phyloP scores from a whole-genome alignment of 345 rosid species.

The Citrus mangshanensis region DNA sequence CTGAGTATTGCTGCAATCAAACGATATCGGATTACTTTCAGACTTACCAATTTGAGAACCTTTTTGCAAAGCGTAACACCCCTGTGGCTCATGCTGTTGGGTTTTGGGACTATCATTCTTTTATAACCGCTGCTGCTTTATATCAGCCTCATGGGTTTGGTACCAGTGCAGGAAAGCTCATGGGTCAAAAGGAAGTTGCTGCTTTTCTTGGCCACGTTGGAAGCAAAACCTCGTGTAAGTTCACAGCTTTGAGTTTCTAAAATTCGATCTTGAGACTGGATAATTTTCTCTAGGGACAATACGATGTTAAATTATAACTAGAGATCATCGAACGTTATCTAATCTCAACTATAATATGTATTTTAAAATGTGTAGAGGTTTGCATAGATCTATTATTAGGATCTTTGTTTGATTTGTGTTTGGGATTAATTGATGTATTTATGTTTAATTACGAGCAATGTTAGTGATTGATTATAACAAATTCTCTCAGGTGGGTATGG shows the following conservation, averaged over 20 bases:
- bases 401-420: neutral
- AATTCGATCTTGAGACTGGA: no score
- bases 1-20: constrained; percentile 64
- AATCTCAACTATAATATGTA: neutral
- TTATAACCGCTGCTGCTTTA: constrained; percentile 59
- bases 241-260: no score
- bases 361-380: no score
- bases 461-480: no score
- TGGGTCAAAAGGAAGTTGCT: constrained; percentile 59
- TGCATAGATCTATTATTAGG: neutral
- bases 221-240: constrained; percentile 76
- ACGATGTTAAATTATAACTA: no score
- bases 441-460: no score
- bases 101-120: constrained; percentile 75
- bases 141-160: constrained; percentile 76
- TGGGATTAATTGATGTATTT: no score
- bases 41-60: constrained; percentile 72
- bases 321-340: no score
- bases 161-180: constrained; percentile 57
- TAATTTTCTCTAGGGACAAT: no score
- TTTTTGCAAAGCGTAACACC: constrained; percentile 60
- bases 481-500: constrained; percentile 73
- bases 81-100: constrained; percentile 79
- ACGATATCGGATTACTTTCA: constrained; percentile 67
- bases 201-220: constrained; percentile 85